Base-by-base conservation (phyloP, 768 basidiomycete species). In the Paxillus ammoniavirescens region DNA sequence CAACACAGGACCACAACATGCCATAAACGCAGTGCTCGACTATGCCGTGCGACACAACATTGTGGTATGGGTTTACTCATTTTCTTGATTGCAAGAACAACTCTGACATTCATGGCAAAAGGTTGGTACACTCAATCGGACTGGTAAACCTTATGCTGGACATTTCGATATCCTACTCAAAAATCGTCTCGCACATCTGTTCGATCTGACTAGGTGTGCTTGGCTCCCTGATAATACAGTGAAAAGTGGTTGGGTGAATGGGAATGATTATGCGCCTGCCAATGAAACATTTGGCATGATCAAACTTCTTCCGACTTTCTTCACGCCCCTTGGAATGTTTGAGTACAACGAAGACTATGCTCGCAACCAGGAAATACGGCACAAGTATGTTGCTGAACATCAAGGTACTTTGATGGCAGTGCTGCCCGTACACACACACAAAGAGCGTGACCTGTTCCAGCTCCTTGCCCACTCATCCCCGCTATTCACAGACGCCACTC, bases 1-100 rank as follows among this genome's bases (percentile, higher is more conserved):
- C 43, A 48, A 63, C 56, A 46, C 56, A 17, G 69, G 68, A 18
- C 28, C 65, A 0, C 47, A 54, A 6, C 64, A 68, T 60, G 47
- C 57, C 4, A 52, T 66, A 46, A 56, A 59, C 3, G 50, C 61
- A n/a, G 49, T 73, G 1, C 28, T 47, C 10, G 69, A 64, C 23
- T 62, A 64, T 14, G 49, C 57, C 31, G 15, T 69, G 8, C 50
- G 46, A 0, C 71, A 71, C 33, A 73, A 74, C 58, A 50, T 70
- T 5, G 9, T 23, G n/a, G 60, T 67, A 42, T n/a, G n/a, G 4
- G 33, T 17, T 17, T 37, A 8, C 40, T 13, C n/a, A n/a, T n/a
- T n/a, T n/a, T n/a, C n/a, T 37, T 37, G 43, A 4, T 5, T 47
- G 8, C 10, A n/a, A n/a, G n/a, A n/a, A n/a, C 26, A 30, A 28